These are phyloP conservation scores for Postia placenta DNA, from an alignment of 768 basidiomycete genomes.

Conservation along the genomic window DNA sequence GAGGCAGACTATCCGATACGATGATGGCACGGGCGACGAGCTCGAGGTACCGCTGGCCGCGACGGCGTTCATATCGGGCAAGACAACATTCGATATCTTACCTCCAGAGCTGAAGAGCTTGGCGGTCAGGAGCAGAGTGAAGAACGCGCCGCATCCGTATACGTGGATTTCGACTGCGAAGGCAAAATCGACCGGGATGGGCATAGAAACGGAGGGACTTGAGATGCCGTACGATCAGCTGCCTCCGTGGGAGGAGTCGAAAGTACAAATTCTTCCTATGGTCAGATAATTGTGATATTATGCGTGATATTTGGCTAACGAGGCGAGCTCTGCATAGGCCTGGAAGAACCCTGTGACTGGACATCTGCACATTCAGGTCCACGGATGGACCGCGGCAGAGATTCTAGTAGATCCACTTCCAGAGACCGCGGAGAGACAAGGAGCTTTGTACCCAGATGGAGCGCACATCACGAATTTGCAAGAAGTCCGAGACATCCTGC, in stretches of 20 bases:
- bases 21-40: conserved; percentile 82
- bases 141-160: conserved; percentile 80
- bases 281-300: conserved; percentile 19
- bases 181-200: conserved; percentile 70
- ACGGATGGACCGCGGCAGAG: conserved; percentile 61
- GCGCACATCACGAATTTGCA: conserved; percentile 60
- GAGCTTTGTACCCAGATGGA: conserved; percentile 72
- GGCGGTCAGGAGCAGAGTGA: conserved; percentile 66
- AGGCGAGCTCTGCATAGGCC: conserved; percentile 31
- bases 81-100: conserved; percentile 76
- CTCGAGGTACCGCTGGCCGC: conserved; percentile 76
- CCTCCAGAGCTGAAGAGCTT: conserved; percentile 64
- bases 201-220: conserved; percentile 68
- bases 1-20: conserved; percentile 62
- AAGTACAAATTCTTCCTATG: conserved; percentile 59
- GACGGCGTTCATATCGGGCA: conserved; percentile 76
- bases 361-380: conserved; percentile 74
- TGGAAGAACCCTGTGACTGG: conserved; percentile 87
- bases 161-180: conserved; percentile 80
- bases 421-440: conserved; percentile 39
- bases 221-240: conserved; percentile 60
- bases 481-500: conserved; percentile 59
- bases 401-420: conserved; percentile 63
- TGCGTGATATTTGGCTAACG: background rate
- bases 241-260: conserved; percentile 65